Percentiles rank a stretch among this genome's conserved stretches.
Conservation (phyloP, 2,329 filamentous ascomycete genomes). For the Thielaviopsis populi region DNA sequence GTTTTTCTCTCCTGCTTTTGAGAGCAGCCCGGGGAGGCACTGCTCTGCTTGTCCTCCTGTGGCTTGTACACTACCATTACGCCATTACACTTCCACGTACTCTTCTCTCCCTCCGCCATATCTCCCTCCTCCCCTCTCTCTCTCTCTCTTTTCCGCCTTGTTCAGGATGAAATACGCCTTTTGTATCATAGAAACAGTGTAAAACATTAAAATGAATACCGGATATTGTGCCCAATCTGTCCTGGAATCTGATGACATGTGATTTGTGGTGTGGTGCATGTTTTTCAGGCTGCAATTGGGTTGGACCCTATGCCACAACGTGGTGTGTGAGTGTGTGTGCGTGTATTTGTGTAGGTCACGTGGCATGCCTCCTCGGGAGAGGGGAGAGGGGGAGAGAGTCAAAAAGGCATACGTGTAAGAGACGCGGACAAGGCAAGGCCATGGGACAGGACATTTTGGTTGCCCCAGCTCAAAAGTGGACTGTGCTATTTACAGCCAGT, state of each 20-base stretch:
- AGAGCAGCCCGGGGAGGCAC: conserved; percentile 7
- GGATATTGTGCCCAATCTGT: conserved; percentile 4
- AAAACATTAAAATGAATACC: conserved; percentile 14
- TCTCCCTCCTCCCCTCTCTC: neutral
- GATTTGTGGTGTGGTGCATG: neutral
- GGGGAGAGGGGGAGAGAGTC: too few relatives aligned
- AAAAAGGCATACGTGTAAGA: neutral
- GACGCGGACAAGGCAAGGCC: neutral
- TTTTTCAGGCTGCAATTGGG: neutral
- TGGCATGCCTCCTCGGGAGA: neutral
- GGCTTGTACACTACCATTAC: conserved; percentile 9
- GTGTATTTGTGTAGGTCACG: too few relatives aligned
- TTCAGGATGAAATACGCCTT: conserved; percentile 11
- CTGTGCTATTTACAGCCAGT: neutral
- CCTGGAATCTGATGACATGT: neutral
- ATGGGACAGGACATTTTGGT: neutral
- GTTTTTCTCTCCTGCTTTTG: neutral
- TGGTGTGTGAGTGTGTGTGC: too few relatives aligned
- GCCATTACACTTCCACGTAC: neutral
- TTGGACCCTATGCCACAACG: too few relatives aligned
- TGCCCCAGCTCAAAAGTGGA: too few relatives aligned
- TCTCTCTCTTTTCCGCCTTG: neutral
- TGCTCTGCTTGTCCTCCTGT: neutral
- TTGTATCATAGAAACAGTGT: conserved; percentile 17
- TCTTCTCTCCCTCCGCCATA: neutral